phyloP scores from a whole-genome alignment of 1,284 basidiomycete genomes.

The Pterulicium gracile region DNA sequence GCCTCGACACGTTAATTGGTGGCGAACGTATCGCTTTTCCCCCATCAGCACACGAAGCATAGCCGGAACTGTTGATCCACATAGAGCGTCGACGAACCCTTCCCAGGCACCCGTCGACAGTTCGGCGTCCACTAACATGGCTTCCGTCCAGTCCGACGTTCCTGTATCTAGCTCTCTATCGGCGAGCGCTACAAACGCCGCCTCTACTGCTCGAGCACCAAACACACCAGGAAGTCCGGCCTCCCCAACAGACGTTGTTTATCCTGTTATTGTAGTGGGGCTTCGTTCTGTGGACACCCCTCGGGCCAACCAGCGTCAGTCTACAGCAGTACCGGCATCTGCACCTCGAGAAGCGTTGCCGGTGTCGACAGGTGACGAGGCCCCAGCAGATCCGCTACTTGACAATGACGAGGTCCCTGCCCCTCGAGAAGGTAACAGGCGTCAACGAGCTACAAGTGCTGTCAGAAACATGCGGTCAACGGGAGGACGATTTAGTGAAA shows the following conservation, averaged over 20 bases:
- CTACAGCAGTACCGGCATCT: too few relatives aligned
- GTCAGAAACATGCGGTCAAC: conserved; percentile 42
- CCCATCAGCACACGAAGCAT: conserved; percentile 33
- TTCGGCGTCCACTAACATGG: background rate
- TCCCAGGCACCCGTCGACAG: background rate
- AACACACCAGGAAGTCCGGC: conserved; percentile 2
- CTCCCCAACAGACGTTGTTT: conserved; percentile 34
- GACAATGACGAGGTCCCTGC: conserved; percentile 14
- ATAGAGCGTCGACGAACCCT: background rate
- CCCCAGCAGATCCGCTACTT: conserved; percentile 14
- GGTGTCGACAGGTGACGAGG: too few relatives aligned
- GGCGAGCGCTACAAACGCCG: background rate
- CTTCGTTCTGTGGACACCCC: conserved; percentile 57
- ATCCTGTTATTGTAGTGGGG: conserved; percentile 74
- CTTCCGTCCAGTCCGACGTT: background rate
- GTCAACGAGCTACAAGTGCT: conserved; percentile 38
- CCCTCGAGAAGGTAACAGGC: conserved; percentile 11
- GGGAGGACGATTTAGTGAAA: conserved; percentile 15
- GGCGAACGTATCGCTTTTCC: conserved; percentile 71
- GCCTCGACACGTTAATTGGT: conserved; percentile 53
- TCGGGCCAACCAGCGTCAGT: too few relatives aligned
- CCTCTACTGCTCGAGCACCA: background rate
- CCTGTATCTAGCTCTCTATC: background rate
- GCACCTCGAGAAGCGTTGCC: too few relatives aligned
- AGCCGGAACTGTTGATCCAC: background rate